Percentiles rank a stretch among this genome's conserved stretches.
Conservation (phyloP, 805 yeast genomes). For the Starmerella vaccinii region DNA sequence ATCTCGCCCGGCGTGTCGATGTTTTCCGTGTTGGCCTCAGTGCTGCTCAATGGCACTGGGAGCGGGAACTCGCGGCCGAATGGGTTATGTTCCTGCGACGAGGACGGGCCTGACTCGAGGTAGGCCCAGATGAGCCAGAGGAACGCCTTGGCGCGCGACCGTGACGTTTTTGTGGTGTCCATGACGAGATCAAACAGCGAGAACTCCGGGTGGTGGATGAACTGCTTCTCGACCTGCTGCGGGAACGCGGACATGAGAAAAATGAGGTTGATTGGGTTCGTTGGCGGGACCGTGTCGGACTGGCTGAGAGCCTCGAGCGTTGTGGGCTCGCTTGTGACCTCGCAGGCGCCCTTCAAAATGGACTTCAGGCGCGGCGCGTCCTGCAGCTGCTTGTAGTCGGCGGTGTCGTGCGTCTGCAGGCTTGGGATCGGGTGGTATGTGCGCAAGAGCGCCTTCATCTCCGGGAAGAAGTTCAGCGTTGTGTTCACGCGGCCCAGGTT, state of each 20-base stretch:
- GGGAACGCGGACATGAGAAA: conserved; percentile 59
- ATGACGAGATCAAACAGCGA: conserved; percentile 49
- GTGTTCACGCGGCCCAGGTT: conserved; percentile 92
- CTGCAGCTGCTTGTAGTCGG: conserved; percentile 68
- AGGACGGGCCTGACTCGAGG: conserved; percentile 56
- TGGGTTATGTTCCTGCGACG: conserved; percentile 47
- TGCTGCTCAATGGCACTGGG: conserved; percentile 34
- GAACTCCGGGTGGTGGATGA: conserved; percentile 23
- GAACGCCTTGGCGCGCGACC: conserved; percentile 58
- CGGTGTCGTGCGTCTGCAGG: conserved; percentile 53
- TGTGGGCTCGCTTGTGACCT: conserved; percentile 39
- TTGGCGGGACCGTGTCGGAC: conserved; percentile 32
- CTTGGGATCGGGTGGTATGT: conserved; percentile 92
- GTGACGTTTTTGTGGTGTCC: conserved; percentile 49
- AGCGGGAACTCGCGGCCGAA: conserved; percentile 38
- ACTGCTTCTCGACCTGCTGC: conserved; percentile 41
- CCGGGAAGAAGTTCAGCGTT: conserved; percentile 84
- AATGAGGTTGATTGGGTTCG: conserved; percentile 66
- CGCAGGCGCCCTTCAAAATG: conserved; percentile 78
- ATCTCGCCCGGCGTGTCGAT: conserved; percentile 38
- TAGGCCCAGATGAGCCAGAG: conserved; percentile 77
- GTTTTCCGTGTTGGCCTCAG: conserved; percentile 32
- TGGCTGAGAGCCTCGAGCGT: conserved; percentile 14
- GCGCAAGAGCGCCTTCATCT: conserved; percentile 86
- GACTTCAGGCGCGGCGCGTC: conserved; percentile 91